Base-by-base conservation (phyloP, 2,329 filamentous ascomycete species). In the Fusarium nurragi region DNA sequence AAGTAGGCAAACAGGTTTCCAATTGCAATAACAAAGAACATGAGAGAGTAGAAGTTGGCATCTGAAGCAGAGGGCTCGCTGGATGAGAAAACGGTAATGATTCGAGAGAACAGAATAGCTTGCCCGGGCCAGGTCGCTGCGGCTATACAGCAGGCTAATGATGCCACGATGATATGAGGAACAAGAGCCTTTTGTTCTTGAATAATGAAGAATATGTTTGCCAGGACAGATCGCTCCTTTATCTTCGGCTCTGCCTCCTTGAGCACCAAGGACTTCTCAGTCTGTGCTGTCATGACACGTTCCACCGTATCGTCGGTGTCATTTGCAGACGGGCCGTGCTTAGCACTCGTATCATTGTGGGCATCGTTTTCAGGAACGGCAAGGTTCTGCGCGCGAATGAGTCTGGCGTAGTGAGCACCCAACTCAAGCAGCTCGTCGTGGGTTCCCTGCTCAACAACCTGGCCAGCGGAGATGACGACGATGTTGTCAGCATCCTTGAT, bases 31-130 rank as follows among this genome's bases (percentile, higher is more conserved):
- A 73, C 64, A 14, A 75, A 70, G 47, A 72, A 74, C 71, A 75
- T 75, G 5, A 73, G 61, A 4, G 73, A 48, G 16, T 71, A 60
- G 65, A 83, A 83, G 60, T 83, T 79, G 7, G 44, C 62, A 19
- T 65, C 51, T 4, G 61, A 62, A 4, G 43, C 38, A 7, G 60
- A 62, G 1, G 61, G 45, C 9, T 57, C 21, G 4, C n/a, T 25
- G 3, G 54, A 41, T 2, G 57, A 53, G 44, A 77, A 77, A 5
- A 71, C 67, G 1, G 66, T 62, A 18, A 77, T 67, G 19, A 77
- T 63, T 19, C 64, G 65, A 11, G 70, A 73, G 46, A 77, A 69
- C 0, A 78, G 43, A n/a, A 77, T 39, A 6, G 76, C 74, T 40
- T 76, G 74, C 2, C 65, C 73, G 0, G 76, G 76, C 60, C 65